Evolutionary conservation across 1,139 yeast genomes (phyloP), one percentile per base, ranked within the genome.

Genomic region (Kodamaea plutei): DNA sequence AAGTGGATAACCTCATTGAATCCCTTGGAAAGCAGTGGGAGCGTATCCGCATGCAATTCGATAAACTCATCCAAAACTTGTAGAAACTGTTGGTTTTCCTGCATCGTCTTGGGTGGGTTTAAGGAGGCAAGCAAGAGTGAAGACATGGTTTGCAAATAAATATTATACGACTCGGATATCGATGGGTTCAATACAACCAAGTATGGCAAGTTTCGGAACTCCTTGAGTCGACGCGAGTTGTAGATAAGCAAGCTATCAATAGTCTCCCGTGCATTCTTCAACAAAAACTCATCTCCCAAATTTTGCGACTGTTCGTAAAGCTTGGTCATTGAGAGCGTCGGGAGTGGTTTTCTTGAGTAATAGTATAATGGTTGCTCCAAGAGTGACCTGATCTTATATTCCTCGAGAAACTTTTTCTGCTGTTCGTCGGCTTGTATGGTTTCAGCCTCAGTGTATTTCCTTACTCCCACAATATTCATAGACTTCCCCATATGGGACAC

Each of bases 121-220:
- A 55, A 43, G 12, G 60, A 59, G 2, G 65, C 66, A 10, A 72
- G 64, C 30, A 80, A 56, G 40, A 87, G 57, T 4, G 79, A 68
- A 25, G 81, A 70, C 64, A 88, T 72, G 5, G 95, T 81, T 37
- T 75, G 68, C 41, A 84, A 61, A 56, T 89, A 89, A 28, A 80
- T 59, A 44, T 76, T 69, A 61, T 87, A 85, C 13, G 84, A 81
- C 45, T 76, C 78, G n/a, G 93, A 82, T 33, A 89, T 81, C 45
- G 85, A 76, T n/a, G 96, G 96, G 50, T 89, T 89, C 38, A 89
- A 60, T 28, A 87, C 83, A 29, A 82, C 88, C 43, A 89, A 70
- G 52, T 87, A 89, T 0, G 96, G 95, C 31, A 89, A 61, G 28
- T 71, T 66, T 38, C 93, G 69, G 43, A 89, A 76, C 26, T 82